These are phyloP conservation scores for Aureobasidium sp. DNA, from an alignment of 2,329 filamentous ascomycete species.

Conservation along the genomic window DNA sequence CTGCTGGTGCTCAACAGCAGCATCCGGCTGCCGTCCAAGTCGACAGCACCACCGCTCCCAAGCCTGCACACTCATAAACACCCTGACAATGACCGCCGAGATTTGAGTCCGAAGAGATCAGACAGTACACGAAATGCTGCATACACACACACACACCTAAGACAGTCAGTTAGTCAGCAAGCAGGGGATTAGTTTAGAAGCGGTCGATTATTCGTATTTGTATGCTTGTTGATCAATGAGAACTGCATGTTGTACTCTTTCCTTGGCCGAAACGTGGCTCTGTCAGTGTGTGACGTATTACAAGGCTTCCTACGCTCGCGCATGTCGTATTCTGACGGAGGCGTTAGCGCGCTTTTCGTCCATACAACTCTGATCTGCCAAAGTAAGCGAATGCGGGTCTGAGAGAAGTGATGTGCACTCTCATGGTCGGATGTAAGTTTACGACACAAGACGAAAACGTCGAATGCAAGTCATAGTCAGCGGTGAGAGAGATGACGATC, in stretches of 20 bases:
- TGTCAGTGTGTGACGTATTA: background rate
- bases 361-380: background rate
- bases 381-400: background rate
- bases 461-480: background rate
- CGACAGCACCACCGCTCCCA: conserved; percentile 1
- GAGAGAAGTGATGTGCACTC: background rate
- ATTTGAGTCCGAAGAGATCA: background rate
- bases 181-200: conserved; percentile 3
- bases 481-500: background rate
- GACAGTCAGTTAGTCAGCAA: background rate
- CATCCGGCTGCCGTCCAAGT: background rate
- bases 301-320: background rate
- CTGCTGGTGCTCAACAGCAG: background rate
- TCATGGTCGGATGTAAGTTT: background rate
- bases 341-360: background rate
- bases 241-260: background rate
- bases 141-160: conserved; percentile 3
- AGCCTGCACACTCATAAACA: conserved; percentile 7
- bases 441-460: background rate
- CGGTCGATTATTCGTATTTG: conserved; percentile 1
- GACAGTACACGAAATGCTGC: background rate
- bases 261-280: background rate
- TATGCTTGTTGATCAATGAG: conserved; percentile 1
- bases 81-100: background rate
- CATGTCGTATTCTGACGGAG: background rate